Evolutionary conservation across 768 basidiomycete species (phyloP).

Genomic region (Xanthoconium purpureum): DNA sequence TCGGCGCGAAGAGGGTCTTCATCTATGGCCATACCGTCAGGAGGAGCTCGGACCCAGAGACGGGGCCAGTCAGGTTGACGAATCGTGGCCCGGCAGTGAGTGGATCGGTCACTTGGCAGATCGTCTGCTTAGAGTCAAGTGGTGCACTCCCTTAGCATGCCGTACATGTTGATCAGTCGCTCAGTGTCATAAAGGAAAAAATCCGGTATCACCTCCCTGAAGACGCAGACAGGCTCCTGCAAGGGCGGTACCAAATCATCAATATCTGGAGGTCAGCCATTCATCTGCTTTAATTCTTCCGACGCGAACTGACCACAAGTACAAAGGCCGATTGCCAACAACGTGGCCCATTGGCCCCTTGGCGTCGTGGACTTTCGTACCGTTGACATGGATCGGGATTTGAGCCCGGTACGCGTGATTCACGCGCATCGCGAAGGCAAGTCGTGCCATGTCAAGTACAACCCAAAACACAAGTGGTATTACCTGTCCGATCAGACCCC

Average conservation of each 20-base stretch:
- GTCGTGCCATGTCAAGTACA: slow-evolving; percentile 29
- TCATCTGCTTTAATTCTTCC: no score
- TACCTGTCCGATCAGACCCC: no score
- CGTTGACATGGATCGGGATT: not conserved
- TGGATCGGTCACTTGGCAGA: not conserved
- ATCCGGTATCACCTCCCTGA: slow-evolving; percentile 29
- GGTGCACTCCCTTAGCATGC: not conserved
- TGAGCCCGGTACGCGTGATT: slow-evolving; percentile 28
- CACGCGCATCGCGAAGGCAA: slow-evolving; percentile 29
- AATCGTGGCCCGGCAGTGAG: not conserved
- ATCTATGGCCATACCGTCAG: not conserved
- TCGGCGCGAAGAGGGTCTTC: not conserved
- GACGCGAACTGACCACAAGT: not conserved
- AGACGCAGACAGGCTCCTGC: slow-evolving; percentile 41
- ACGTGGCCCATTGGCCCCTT: slow-evolving; percentile 1
- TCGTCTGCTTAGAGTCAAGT: not conserved
- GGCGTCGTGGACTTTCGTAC: not conserved
- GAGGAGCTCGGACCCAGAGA: not conserved
- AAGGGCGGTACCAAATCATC: slow-evolving; percentile 39
- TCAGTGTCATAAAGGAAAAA: not conserved
- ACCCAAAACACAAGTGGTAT: slow-evolving; percentile 6
- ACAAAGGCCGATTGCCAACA: not conserved
- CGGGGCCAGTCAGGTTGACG: not conserved
- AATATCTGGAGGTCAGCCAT: slow-evolving; percentile 39
- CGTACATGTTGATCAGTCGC: not conserved